Conservation (phyloP, 73 alveolate species). For the Uronychia binucleata region DNA sequence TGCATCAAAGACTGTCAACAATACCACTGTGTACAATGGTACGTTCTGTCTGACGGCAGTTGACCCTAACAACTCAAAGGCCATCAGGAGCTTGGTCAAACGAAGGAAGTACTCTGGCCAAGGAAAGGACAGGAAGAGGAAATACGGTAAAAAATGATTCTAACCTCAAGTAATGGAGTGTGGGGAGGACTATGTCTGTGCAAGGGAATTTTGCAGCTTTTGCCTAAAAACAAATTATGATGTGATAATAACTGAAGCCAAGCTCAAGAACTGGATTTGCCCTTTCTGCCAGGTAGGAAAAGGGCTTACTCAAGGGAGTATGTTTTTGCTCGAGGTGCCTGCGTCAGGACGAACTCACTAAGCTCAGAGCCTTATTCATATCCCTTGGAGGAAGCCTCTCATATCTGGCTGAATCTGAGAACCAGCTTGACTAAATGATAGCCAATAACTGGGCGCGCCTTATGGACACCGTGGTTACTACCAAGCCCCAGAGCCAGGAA, state of each 20-base stretch:
- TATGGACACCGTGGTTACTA: not conserved
- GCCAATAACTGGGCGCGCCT: conserved; percentile 20
- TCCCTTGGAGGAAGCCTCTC: conserved; percentile 55
- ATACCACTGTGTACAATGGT: conserved; percentile 50
- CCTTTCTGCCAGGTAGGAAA: conserved; percentile 40
- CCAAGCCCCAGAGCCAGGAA: not conserved
- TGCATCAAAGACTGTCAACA: conserved; percentile 21
- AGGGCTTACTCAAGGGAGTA: conserved; percentile 21
- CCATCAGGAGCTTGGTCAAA: not conserved
- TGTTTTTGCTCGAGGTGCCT: conserved; percentile 65
- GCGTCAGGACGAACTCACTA: conserved; percentile 53
- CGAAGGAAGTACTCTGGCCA: not conserved
- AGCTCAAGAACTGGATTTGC: conserved; percentile 49
- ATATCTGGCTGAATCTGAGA: conserved; percentile 12
- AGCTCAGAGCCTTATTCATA: conserved; percentile 48
- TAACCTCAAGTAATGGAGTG: not conserved
- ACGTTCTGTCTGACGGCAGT: conserved; percentile 2
- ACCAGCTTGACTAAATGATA: conserved; percentile 33
- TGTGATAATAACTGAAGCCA: conserved; percentile 15
- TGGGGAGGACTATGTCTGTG: conserved; percentile 45
- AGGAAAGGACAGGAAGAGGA: conserved; percentile 8
- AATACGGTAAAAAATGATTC: conserved; percentile 3
- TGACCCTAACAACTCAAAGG: conserved; percentile 17
- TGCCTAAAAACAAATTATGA: conserved; percentile 60
- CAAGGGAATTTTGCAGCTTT: conserved; percentile 48